Evolutionary conservation across 2,329 filamentous ascomycete genomes (phyloP), one percentile per base, ranked within the genome.

Genomic region (Hypocreales sp.): DNA sequence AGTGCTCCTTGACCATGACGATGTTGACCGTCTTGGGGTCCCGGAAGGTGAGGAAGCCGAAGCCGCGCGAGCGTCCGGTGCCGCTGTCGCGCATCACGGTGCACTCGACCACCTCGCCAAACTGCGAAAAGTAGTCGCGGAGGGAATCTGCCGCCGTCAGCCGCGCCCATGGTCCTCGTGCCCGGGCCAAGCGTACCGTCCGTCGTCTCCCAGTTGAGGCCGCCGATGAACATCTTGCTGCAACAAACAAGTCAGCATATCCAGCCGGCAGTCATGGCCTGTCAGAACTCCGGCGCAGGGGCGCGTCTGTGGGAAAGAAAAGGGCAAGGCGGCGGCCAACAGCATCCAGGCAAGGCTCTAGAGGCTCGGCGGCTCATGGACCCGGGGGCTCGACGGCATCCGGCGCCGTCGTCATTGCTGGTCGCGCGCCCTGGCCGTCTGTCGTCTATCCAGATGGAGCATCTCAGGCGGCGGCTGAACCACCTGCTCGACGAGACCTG

Each of bases 201-300:
- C 30, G 90, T 95, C 11, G 90, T 98, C 56, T 98, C 90, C 90
- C 90, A 98, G 50, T 98, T 98, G 30, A 98, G 61, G 22, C 90
- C 90, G 44, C 90, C 90, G 55, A 98, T 98, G 45, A 98, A 98
- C 90, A 98, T 98, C 63, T 98, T 98, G 46, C 90, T 98, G 58
- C 46, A 24, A 20, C 12, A 15, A 16, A 24, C 28, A 26, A 25
- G 27, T 27, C 15, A 36, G 29, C 20, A 6, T 15, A 14, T 11
- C 20, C 20, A 5, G 8, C n/a, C n/a, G n/a, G n/a, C n/a, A n/a
- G n/a, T n/a, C n/a, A n/a, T n/a, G n/a, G n/a, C n/a, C n/a, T n/a
- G n/a, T n/a, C n/a, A n/a, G n/a, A n/a, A n/a, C n/a, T n/a, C n/a
- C n/a, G n/a, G n/a, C n/a, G n/a, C n/a, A n/a, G n/a, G n/a, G n/a